Conservation (phyloP, 495 filamentous ascomycete species). For the Immersiella caudata region DNA sequence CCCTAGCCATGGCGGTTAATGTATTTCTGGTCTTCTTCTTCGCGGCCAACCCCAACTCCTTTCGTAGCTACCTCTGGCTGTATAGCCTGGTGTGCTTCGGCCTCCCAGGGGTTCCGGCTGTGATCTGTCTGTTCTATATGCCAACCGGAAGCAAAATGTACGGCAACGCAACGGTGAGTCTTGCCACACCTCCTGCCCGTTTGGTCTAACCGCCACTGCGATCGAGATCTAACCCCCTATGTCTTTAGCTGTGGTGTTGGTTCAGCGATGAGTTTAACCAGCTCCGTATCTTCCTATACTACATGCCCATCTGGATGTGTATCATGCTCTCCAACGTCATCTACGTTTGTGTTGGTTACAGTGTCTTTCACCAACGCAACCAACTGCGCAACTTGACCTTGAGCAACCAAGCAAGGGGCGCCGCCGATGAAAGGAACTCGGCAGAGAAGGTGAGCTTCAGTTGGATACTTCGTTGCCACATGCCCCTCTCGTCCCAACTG, state of each 20-base stretch:
- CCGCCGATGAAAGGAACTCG: constrained; percentile 34
- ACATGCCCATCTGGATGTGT: constrained; percentile 83
- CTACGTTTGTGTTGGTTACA: constrained; percentile 70
- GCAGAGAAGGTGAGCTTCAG: constrained; percentile 45
- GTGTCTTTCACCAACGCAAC: constrained; percentile 65
- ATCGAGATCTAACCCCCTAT: background rate
- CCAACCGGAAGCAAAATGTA: constrained; percentile 60
- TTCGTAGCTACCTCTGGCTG: constrained; percentile 67
- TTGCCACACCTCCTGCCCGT: background rate
- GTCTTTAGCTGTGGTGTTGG: constrained; percentile 79
- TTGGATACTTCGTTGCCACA: background rate
- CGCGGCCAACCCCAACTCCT: constrained; percentile 63
- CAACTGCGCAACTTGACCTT: constrained; percentile 55
- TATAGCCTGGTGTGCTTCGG: constrained; percentile 78
- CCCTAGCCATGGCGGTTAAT: constrained; percentile 80
- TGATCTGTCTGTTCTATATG: constrained; percentile 63
- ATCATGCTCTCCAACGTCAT: constrained; percentile 69
- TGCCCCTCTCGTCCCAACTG: background rate
- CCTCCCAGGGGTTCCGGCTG: constrained; percentile 67
- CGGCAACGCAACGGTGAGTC: constrained; percentile 66
- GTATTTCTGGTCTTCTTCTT: constrained; percentile 85
- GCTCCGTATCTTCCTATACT: constrained; percentile 76
- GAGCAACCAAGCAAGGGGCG: constrained; percentile 38
- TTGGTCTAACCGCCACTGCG: background rate
- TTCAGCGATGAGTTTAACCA: constrained; percentile 66